Evolutionary conservation across 106 monocot genomes (phyloP).

Genomic region (Dioscorea alata): DNA sequence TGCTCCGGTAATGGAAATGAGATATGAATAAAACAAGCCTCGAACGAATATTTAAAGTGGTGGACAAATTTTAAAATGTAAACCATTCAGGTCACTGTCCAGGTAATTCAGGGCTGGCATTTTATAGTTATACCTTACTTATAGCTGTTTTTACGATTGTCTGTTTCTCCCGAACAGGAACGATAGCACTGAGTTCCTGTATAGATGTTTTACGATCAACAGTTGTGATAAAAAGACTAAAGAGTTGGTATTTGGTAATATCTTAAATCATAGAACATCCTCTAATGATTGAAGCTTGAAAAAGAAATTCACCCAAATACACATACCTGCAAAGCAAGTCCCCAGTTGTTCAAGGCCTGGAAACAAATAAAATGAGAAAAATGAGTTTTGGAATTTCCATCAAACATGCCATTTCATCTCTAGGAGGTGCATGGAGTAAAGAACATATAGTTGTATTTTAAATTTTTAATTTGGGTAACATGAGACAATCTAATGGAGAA

Average conservation of each 20-base stretch:
- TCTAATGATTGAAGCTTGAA: too few relatives aligned
- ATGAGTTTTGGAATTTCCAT: constrained; percentile 1
- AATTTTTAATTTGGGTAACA: background rate
- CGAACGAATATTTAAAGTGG: background rate
- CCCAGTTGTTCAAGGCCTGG: constrained; percentile 99
- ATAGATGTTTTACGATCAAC: background rate
- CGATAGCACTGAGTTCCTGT: constrained; percentile 98
- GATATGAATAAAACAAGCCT: background rate
- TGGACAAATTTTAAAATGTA: background rate
- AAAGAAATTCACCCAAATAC: background rate
- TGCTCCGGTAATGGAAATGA: constrained; percentile 15
- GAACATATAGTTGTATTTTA: background rate
- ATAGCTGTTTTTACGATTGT: constrained; percentile 89
- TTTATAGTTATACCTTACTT: constrained; percentile 62
- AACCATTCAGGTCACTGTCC: too few relatives aligned
- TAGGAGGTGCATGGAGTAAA: background rate
- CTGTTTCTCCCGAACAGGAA: constrained; percentile 87
- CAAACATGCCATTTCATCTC: too few relatives aligned
- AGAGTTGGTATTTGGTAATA: too few relatives aligned
- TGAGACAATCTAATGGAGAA: background rate
- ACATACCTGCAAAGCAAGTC: constrained; percentile 91
- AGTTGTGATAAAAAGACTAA: too few relatives aligned
- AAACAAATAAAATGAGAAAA: constrained; percentile 20
- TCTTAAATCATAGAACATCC: too few relatives aligned
- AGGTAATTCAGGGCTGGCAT: background rate